Percentiles rank a stretch among this genome's conserved stretches.
Evolutionary conservation across 441 rosid species (phyloP).

Genomic region (Gossypium aridum): DNA sequence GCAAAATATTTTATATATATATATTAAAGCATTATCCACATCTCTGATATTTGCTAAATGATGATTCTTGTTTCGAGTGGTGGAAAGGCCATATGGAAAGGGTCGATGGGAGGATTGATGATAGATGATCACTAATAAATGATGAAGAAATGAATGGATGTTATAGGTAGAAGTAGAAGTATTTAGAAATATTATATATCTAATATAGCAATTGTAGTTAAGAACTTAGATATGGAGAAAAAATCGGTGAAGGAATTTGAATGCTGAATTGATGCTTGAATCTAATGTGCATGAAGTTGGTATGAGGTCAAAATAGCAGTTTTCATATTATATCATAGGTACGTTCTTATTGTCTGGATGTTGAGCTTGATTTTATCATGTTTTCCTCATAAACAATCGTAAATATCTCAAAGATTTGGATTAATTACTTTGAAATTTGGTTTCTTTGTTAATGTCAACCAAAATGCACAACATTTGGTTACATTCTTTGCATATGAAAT

Average conservation of each 20-base stretch:
- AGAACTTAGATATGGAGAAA: neutral
- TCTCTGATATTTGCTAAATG: neutral
- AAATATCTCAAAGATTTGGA: neutral
- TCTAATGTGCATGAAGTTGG: neutral
- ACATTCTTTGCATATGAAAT: conserved; percentile 13
- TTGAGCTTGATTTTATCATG: neutral
- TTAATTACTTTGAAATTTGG: neutral
- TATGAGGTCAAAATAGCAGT: neutral
- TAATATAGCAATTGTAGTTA: neutral
- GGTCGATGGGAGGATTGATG: neutral
- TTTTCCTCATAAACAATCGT: neutral
- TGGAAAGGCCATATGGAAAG: neutral
- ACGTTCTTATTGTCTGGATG: neutral
- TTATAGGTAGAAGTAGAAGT: neutral
- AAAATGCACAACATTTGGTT: neutral
- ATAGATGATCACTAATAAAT: neutral
- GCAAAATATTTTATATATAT: neutral
- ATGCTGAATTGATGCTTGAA: neutral
- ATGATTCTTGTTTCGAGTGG: neutral
- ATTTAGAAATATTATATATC: neutral
- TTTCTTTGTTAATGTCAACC: conserved; percentile 11
- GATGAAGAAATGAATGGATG: neutral
- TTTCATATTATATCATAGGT: neutral
- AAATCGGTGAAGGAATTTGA: neutral
- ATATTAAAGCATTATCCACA: neutral